phyloP scores from a whole-genome alignment of 2,329 filamentous ascomycete species.

The Didymella sp. region DNA sequence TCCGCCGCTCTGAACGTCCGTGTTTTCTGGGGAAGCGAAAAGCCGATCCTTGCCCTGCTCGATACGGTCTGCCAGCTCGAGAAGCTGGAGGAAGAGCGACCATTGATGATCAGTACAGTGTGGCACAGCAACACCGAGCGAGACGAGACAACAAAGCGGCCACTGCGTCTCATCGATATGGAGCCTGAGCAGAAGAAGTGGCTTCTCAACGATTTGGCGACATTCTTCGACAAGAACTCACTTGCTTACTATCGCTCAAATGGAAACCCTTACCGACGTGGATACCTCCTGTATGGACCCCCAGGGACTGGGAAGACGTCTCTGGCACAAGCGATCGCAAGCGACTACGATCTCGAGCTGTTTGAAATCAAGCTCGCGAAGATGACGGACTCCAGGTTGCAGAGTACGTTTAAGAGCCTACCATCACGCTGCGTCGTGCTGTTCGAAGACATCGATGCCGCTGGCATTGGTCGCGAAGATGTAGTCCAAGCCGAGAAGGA shows the following conservation, averaged over 20 bases:
- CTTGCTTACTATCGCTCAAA: neutral
- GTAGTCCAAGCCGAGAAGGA: neutral
- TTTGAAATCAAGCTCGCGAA: neutral
- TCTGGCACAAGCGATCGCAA: neutral
- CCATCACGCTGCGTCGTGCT: neutral
- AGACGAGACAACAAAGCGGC: neutral
- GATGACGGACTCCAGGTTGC: neutral
- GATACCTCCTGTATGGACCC: neutral
- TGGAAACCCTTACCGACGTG: neutral
- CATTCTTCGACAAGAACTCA: neutral
- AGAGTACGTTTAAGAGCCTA: neutral
- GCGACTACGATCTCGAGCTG: neutral
- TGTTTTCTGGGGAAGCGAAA: too few relatives aligned
- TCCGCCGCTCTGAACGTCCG: too few relatives aligned
- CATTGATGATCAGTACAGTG: neutral
- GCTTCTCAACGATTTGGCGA: neutral
- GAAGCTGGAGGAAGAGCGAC: too few relatives aligned
- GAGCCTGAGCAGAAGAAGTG: neutral
- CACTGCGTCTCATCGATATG: neutral
- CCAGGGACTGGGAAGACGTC: neutral
- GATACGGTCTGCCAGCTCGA: too few relatives aligned
- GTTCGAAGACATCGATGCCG: neutral
- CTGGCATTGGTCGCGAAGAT: neutral
- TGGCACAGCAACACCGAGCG: neutral
- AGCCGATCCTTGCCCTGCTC: too few relatives aligned